These are phyloP conservation scores for Glycine latifolia DNA, from an alignment of 306 rosid species.

Conservation along the genomic window DNA sequence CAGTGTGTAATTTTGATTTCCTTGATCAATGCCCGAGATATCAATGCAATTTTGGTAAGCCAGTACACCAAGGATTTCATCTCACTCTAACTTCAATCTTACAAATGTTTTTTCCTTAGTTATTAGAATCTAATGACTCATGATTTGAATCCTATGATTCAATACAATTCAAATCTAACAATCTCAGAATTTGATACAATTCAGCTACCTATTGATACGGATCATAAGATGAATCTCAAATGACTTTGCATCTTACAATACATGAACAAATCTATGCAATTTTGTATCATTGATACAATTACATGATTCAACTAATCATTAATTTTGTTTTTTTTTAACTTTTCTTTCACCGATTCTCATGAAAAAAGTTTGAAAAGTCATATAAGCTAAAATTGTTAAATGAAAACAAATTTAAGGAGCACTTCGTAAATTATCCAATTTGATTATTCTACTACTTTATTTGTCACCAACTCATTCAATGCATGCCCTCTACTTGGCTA, in stretches of 20 bases:
- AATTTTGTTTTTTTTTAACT: no score
- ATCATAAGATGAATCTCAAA: not conserved
- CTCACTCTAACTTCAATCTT: not conserved
- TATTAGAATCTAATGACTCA: not conserved
- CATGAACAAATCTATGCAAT: not conserved
- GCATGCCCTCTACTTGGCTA: not conserved
- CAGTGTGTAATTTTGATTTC: not conserved
- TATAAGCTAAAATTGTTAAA: not conserved
- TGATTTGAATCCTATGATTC: not conserved
- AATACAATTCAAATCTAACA: no score
- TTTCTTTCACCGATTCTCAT: no score
- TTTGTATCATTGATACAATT: not conserved
- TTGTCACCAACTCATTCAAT: not conserved
- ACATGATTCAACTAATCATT: not conserved
- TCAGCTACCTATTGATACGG: not conserved
- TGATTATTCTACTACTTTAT: not conserved
- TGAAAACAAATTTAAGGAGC: not conserved
- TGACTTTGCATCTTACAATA: not conserved
- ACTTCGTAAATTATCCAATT: not conserved
- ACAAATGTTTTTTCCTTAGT: not conserved
- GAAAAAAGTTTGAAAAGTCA: no score
- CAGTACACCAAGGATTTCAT: not conserved
- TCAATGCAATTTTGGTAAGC: not conserved
- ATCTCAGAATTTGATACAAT: not conserved
- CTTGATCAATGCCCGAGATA: not conserved